Conservation (phyloP, 129 eudicot species). For the Artemisia annua region DNA sequence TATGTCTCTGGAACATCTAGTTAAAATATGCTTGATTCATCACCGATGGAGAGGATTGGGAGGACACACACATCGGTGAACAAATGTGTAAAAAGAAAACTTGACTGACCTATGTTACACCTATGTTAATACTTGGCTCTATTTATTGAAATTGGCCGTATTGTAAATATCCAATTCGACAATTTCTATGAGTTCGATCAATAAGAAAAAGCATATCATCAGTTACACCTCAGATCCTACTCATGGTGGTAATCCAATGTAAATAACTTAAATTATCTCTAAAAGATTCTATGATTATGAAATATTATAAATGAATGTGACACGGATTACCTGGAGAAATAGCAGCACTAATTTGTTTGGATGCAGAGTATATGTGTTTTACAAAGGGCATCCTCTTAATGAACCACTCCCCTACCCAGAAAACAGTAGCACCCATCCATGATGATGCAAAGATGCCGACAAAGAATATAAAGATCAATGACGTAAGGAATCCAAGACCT, state of each 20-base stretch:
- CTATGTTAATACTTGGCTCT: no score
- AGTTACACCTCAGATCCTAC: not conserved
- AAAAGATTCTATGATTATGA: not conserved
- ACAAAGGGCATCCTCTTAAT: slow-evolving; percentile 85
- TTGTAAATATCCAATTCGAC: not conserved
- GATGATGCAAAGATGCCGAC: slow-evolving; percentile 90
- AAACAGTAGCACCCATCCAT: slow-evolving; percentile 87
- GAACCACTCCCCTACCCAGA: slow-evolving; percentile 83
- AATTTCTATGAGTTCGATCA: slow-evolving; percentile 4
- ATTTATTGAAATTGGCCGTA: no score
- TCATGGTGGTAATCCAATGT: not conserved
- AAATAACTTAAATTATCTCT: not conserved
- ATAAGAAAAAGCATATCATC: not conserved
- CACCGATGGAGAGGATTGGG: no score
- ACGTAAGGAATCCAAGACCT: slow-evolving; percentile 92
- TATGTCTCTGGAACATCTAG: no score
- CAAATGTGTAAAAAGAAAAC: no score
- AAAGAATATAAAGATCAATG: slow-evolving; percentile 71
- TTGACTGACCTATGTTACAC: no score
- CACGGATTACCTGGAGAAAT: slow-evolving; percentile 70
- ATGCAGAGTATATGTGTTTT: slow-evolving; percentile 75
- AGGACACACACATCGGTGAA: no score
- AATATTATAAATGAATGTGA: slow-evolving; percentile 7
- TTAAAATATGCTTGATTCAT: no score
- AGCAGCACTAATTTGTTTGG: slow-evolving; percentile 94